Percentiles rank a stretch among this genome's conserved stretches.
Evolutionary conservation across 2,329 filamentous ascomycete species (phyloP).

Genomic region (Acephala macrosclerotiorum): DNA sequence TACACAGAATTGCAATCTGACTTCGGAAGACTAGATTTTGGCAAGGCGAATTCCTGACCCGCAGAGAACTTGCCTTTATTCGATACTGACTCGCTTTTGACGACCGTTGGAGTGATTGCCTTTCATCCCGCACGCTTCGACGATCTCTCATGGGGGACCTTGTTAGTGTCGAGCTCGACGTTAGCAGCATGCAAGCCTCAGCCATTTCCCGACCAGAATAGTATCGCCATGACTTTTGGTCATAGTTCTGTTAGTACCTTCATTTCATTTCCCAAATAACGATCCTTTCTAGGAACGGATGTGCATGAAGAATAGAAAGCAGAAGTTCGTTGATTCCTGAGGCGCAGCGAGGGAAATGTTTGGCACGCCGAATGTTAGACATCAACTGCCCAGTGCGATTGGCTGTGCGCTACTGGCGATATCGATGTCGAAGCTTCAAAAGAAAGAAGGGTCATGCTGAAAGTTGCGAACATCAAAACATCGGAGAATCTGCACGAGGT

Average conservation of each 20-base stretch:
- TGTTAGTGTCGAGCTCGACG: conserved; percentile 22
- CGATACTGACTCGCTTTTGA: conserved; percentile 2
- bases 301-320: neutral
- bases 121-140: conserved; percentile 22
- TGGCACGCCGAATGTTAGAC: neutral
- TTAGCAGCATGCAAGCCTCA: conserved; percentile 24
- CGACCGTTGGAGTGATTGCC: conserved; percentile 15
- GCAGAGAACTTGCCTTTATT: neutral
- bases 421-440: conserved; percentile 10
- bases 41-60: neutral
- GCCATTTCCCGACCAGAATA: conserved; percentile 14
- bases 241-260: neutral
- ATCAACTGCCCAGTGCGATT: neutral
- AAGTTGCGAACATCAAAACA: conserved; percentile 15
- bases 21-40: neutral
- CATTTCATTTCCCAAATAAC: neutral
- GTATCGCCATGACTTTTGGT: neutral
- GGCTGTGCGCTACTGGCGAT: neutral
- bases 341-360: neutral
- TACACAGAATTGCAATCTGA: neutral
- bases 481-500: conserved; percentile 10
- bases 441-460: conserved; percentile 17
- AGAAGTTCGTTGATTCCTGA: neutral
- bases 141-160: conserved; percentile 17
- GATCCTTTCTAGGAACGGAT: neutral